Evolutionary conservation across 257 asterid species (phyloP).

Genomic region (Solanum peruvianum): DNA sequence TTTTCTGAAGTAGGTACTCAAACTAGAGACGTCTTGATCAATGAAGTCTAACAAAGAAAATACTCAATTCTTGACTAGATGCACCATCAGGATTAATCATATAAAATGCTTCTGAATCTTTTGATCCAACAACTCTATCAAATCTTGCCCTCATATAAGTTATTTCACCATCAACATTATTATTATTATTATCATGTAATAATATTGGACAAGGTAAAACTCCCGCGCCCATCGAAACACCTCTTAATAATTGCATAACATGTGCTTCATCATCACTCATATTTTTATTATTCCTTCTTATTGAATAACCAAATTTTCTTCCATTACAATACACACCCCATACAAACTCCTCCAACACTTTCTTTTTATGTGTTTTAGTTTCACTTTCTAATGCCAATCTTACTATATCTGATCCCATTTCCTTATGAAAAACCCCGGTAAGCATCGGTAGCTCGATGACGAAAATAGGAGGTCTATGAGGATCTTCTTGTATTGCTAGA

Average conservation of each 20-base stretch:
- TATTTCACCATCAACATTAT: slow-evolving; percentile 39
- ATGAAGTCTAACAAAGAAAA: slow-evolving; percentile 49
- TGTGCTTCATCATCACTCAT: slow-evolving; percentile 72
- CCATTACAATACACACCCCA: slow-evolving; percentile 93
- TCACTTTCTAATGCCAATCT: slow-evolving; percentile 71
- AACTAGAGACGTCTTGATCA: background rate
- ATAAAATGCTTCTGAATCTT: slow-evolving; percentile 71
- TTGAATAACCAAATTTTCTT: slow-evolving; percentile 57
- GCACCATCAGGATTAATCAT: slow-evolving; percentile 94
- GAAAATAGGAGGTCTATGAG: slow-evolving; percentile 64
- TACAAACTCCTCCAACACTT: slow-evolving; percentile 73
- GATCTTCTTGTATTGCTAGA: slow-evolving; percentile 81
- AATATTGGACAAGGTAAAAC: slow-evolving; percentile 46
- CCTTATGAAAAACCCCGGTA: slow-evolving; percentile 50
- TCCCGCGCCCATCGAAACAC: slow-evolving; percentile 95
- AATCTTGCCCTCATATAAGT: slow-evolving; percentile 82
- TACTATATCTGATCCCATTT: slow-evolving; percentile 69
- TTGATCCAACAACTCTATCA: slow-evolving; percentile 70
- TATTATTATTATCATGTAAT: background rate
- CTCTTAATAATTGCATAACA: slow-evolving; percentile 64
- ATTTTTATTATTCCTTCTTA: slow-evolving; percentile 40
- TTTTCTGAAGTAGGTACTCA: too few species aligned
- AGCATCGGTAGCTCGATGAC: slow-evolving; percentile 82
- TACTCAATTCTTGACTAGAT: slow-evolving; percentile 75
- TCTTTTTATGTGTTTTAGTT: slow-evolving; percentile 53